Evolutionary conservation across 2,329 filamentous ascomycete genomes (phyloP).

Genomic region (Pestalotiopsis sp.): DNA sequence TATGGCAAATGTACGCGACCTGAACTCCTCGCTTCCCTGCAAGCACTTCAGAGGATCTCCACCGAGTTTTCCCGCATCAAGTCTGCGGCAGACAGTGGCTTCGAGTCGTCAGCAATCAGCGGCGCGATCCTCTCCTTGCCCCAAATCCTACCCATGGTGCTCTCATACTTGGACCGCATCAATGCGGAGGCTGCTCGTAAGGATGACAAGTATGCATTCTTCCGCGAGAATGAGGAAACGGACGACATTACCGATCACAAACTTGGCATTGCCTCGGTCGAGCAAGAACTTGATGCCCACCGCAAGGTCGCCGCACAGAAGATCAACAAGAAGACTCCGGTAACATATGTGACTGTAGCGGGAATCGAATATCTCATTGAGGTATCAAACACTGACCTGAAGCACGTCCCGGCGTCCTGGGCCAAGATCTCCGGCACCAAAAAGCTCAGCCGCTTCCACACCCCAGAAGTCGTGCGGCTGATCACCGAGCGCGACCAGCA

Average conservation of each 20-base stretch:
- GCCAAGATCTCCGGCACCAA: conserved; percentile 94
- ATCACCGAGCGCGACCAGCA: conserved; percentile 90
- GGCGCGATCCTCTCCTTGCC: conserved; percentile 77
- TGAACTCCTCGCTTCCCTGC: conserved; percentile 82
- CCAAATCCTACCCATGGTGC: conserved; percentile 72
- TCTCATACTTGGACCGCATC: conserved; percentile 80
- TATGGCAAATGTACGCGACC: conserved; percentile 94
- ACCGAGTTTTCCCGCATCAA: conserved; percentile 74
- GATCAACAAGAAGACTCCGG: conserved; percentile 69
- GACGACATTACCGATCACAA: conserved; percentile 90
- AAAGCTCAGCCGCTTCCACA: conserved; percentile 89
- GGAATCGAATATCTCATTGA: conserved; percentile 96
- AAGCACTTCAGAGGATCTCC: conserved; percentile 81
- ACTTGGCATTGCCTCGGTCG: conserved; percentile 86
- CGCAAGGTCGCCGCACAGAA: conserved; percentile 70
- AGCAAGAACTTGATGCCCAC: conserved; percentile 84
- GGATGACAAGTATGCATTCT: conserved; percentile 94
- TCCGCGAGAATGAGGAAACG: conserved; percentile 83
- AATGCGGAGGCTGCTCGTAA: conserved; percentile 80
- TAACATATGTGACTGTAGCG: conserved; percentile 80
- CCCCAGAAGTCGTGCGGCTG: conserved; percentile 82
- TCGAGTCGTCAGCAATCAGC: conserved; percentile 70
- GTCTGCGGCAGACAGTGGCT: conserved; percentile 68
- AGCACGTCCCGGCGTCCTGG: conserved; percentile 92
- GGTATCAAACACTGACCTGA: conserved; percentile 79